Conservation (phyloP, 768 basidiomycete species). For the Crepidotus variabilis region DNA sequence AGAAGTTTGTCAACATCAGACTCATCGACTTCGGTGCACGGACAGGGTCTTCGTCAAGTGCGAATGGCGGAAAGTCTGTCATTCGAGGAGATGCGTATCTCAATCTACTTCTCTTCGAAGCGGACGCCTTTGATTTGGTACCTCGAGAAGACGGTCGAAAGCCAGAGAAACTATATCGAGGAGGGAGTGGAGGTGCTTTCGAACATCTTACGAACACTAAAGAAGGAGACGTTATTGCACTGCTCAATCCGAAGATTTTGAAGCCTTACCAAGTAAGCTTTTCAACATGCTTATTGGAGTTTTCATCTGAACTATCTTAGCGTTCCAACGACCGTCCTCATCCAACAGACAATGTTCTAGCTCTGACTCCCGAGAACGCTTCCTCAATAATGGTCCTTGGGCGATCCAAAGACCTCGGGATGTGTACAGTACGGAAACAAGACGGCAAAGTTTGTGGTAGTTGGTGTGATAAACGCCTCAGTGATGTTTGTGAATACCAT, state of each 20-base stretch:
- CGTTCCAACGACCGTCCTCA: slow-evolving; percentile 49
- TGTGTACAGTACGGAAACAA: slow-evolving; percentile 71
- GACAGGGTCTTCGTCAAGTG: slow-evolving; percentile 37
- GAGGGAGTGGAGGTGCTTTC: slow-evolving; percentile 91
- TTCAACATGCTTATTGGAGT: slow-evolving; percentile 1
- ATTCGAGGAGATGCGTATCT: slow-evolving; percentile 83
- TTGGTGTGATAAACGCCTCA: slow-evolving; percentile 89
- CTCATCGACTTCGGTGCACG: slow-evolving; percentile 77
- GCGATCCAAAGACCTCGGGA: slow-evolving; percentile 80
- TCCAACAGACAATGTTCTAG: slow-evolving; percentile 78
- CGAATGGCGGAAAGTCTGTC: slow-evolving; percentile 50
- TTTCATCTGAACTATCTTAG: slow-evolving; percentile 33
- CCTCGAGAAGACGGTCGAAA: slow-evolving; percentile 47
- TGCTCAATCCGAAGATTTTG: slow-evolving; percentile 84
- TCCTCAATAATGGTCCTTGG: slow-evolving; percentile 84
- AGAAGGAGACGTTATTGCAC: slow-evolving; percentile 86
- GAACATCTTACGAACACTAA: slow-evolving; percentile 82
- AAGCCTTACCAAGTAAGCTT: slow-evolving; percentile 76
- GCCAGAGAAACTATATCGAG: slow-evolving; percentile 66
- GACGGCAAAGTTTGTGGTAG: slow-evolving; percentile 80
- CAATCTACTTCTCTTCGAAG: slow-evolving; percentile 83
- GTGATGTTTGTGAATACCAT: slow-evolving; percentile 91
- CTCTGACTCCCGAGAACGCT: slow-evolving; percentile 80
- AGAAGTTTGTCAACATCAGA: slow-evolving; percentile 85
- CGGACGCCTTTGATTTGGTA: slow-evolving; percentile 65